phyloP scores from a whole-genome alignment of 331 rosid genomes.

The Cydonia oblonga region DNA sequence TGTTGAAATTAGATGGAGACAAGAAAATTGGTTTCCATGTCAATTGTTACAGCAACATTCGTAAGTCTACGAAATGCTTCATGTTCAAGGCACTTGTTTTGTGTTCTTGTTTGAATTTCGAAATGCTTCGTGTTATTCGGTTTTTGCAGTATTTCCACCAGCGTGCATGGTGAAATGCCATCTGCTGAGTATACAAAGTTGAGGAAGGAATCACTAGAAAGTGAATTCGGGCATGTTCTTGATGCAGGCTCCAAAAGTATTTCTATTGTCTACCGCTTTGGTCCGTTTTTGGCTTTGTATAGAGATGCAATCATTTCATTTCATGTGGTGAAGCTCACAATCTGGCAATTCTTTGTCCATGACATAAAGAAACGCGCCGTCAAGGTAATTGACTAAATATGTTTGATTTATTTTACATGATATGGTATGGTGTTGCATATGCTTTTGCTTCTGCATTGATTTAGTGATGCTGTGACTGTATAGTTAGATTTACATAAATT shows the following conservation, averaged over 20 bases:
- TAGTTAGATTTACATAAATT: neutral
- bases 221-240: conserved; percentile 63
- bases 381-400: conserved; percentile 36
- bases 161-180: conserved; percentile 84
- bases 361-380: conserved; percentile 59
- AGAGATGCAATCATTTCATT: conserved; percentile 80
- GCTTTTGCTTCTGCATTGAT: neutral
- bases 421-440: neutral
- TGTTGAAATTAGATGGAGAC: no score
- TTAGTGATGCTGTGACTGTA: neutral
- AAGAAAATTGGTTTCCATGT: no score
- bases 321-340: conserved; percentile 61
- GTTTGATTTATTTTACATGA: neutral
- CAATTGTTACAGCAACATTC: no score
- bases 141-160: conserved; percentile 60
- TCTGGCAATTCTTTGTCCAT: conserved; percentile 60
- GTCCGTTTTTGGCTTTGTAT: conserved; percentile 79
- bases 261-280: conserved; percentile 27
- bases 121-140: neutral
- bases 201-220: conserved; percentile 80
- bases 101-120: neutral
- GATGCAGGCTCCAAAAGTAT: conserved; percentile 50
- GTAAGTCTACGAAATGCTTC: no score
- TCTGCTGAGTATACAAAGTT: conserved; percentile 79
- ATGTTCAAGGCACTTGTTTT: no score